Percentiles rank a stretch among this genome's conserved stretches.
phyloP scores from a whole-genome alignment of 2,329 filamentous ascomycete species.

The Colletotrichum limetticola region DNA sequence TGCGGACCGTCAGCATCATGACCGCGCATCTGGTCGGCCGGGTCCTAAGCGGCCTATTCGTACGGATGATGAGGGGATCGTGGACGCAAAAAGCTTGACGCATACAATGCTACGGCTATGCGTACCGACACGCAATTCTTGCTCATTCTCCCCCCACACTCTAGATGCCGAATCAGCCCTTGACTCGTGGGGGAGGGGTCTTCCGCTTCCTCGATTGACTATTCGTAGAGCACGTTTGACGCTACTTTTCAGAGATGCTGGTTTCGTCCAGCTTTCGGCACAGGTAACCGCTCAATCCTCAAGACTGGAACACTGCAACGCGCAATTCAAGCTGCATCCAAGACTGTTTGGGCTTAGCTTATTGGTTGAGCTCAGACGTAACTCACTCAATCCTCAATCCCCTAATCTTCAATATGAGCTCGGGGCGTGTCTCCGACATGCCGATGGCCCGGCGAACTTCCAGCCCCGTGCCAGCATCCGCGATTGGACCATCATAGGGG shows the following conservation, averaged over 20 bases:
- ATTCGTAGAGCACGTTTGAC: neutral
- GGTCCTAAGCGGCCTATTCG: neutral
- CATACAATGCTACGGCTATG: neutral
- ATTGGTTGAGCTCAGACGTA: conserved; percentile 1
- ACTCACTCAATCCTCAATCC: neutral
- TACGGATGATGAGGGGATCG: neutral
- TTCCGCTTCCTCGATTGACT: neutral
- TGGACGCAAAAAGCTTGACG: conserved; percentile 24
- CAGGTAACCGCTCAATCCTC: neutral
- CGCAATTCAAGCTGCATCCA: neutral
- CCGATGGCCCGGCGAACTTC: neutral
- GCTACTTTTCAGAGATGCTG: neutral
- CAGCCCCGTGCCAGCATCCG: conserved; percentile 1
- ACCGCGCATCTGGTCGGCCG: conserved; percentile 6
- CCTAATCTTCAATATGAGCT: neutral
- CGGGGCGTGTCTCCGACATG: conserved; percentile 3
- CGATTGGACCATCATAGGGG: neutral
- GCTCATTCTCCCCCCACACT: conserved; percentile 9
- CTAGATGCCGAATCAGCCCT: neutral
- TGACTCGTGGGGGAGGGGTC: neutral
- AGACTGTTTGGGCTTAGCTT: neutral
- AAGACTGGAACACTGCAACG: conserved; percentile 6
- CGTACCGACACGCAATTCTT: neutral
- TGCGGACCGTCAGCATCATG: neutral
- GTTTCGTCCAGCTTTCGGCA: neutral